Conservation (phyloP, 192 early-diverging fungal genomes). For the Mortierella claussenii region DNA sequence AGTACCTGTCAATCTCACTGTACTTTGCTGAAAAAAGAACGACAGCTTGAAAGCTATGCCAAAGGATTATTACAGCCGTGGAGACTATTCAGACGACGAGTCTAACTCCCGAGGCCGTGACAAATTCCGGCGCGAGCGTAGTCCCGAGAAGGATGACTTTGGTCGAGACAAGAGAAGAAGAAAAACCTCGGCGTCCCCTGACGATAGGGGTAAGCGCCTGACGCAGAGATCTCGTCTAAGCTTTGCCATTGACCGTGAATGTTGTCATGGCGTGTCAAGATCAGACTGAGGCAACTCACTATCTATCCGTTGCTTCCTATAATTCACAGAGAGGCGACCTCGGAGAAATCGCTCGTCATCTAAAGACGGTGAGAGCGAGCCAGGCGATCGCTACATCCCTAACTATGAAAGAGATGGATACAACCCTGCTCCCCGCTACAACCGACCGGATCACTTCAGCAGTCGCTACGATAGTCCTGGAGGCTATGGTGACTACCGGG, state of each 20-base stretch:
- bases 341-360: conserved; percentile 44
- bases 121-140: conserved; percentile 49
- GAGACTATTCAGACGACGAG: conserved; percentile 52
- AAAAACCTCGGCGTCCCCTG: conserved; percentile 48
- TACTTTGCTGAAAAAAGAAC: too few species aligned
- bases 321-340: conserved; percentile 39
- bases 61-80: conserved; percentile 53
- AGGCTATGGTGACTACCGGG: conserved; percentile 55
- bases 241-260: too few species aligned
- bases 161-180: conserved; percentile 51
- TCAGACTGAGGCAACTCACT: too few species aligned
- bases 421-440: conserved; percentile 66
- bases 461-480: conserved; percentile 52
- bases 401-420: conserved; percentile 87
- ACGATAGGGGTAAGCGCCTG: conserved; percentile 29
- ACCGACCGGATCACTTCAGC: conserved; percentile 46
- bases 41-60: conserved; percentile 45
- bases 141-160: conserved; percentile 53
- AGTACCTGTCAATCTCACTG: background rate
- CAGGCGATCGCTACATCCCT: conserved; percentile 85
- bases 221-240: background rate
- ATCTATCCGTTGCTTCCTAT: too few species aligned
- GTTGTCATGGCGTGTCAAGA: too few species aligned
- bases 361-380: conserved; percentile 56
- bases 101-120: conserved; percentile 44